phyloP scores from a whole-genome alignment of 2,329 filamentous ascomycete species.

The Arachnopeziza araneosa region DNA sequence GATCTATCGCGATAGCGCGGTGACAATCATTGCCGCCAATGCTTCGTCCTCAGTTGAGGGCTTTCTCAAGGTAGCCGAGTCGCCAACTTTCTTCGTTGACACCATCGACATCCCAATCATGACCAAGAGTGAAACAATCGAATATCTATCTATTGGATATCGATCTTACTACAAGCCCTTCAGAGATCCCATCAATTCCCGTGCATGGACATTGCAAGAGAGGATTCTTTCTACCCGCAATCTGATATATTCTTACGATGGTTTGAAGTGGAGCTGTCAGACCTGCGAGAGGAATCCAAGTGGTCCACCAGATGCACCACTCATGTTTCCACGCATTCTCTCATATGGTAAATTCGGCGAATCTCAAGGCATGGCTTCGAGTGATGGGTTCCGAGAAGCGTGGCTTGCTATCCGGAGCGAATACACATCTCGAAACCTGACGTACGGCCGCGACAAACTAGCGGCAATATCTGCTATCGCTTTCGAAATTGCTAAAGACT shows the following conservation, averaged over 20 bases:
- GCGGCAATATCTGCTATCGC: too few species aligned
- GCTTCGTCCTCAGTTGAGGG: background rate
- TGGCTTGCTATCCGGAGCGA: too few species aligned
- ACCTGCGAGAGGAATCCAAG: too few species aligned
- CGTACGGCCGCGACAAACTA: background rate
- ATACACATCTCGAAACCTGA: too few species aligned
- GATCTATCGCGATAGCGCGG: background rate
- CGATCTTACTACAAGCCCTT: background rate
- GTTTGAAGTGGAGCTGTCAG: too few species aligned
- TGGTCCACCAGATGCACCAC: background rate
- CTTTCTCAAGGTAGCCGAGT: background rate
- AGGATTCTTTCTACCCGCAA: background rate
- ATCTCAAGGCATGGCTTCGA: too few species aligned
- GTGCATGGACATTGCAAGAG: background rate
- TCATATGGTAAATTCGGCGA: too few species aligned
- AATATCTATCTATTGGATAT: background rate
- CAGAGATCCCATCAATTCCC: background rate
- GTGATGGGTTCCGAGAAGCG: too few species aligned
- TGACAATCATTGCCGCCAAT: background rate
- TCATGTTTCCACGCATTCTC: background rate
- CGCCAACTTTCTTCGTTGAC: background rate
- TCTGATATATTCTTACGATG: too few species aligned
- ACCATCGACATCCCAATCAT: background rate
- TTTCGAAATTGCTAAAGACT: background rate
- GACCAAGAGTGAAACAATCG: background rate